These are phyloP conservation scores for Globisporangium viniferum DNA, from an alignment of 352 stramenopile genomes.

Conservation along the genomic window DNA sequence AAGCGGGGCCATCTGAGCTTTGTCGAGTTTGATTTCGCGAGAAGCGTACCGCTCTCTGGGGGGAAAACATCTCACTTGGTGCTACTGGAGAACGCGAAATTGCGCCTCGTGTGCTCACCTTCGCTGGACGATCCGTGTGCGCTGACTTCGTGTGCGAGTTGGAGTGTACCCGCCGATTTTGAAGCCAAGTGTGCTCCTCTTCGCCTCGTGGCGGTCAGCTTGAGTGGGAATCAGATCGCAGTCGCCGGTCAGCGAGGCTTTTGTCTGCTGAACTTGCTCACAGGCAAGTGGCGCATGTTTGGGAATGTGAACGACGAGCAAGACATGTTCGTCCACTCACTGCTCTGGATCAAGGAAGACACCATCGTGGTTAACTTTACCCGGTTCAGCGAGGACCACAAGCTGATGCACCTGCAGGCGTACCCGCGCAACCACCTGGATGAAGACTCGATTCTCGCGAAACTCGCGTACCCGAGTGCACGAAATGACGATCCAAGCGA, in stretches of 20 bases:
- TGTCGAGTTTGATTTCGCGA: constrained; percentile 65
- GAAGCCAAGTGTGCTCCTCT: constrained; percentile 61
- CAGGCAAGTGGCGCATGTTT: constrained; percentile 80
- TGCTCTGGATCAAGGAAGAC: constrained; percentile 69
- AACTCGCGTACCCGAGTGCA: constrained; percentile 39
- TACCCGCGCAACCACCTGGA: constrained; percentile 80
- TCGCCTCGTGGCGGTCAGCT: constrained; percentile 51
- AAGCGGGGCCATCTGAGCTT: constrained; percentile 32
- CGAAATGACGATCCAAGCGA: neutral
- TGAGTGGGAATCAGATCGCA: constrained; percentile 55
- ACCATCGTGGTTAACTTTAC: constrained; percentile 63
- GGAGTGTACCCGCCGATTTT: constrained; percentile 54
- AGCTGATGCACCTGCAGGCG: constrained; percentile 52
- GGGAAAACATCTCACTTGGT: constrained; percentile 39
- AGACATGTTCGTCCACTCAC: constrained; percentile 58
- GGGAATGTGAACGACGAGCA: constrained; percentile 85
- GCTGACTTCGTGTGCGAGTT: constrained; percentile 57
- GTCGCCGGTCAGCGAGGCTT: constrained; percentile 75
- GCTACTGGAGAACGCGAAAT: constrained; percentile 48
- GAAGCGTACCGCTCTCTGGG: constrained; percentile 41
- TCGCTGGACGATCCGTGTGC: constrained; percentile 63
- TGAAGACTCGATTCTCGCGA: constrained; percentile 50
- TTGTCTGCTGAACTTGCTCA: constrained; percentile 62
- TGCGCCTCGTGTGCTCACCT: constrained; percentile 47
- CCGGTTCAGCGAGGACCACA: constrained; percentile 51